Conservation (phyloP, 2,329 filamentous ascomycete genomes). For the Colletotrichum orbiculare region DNA sequence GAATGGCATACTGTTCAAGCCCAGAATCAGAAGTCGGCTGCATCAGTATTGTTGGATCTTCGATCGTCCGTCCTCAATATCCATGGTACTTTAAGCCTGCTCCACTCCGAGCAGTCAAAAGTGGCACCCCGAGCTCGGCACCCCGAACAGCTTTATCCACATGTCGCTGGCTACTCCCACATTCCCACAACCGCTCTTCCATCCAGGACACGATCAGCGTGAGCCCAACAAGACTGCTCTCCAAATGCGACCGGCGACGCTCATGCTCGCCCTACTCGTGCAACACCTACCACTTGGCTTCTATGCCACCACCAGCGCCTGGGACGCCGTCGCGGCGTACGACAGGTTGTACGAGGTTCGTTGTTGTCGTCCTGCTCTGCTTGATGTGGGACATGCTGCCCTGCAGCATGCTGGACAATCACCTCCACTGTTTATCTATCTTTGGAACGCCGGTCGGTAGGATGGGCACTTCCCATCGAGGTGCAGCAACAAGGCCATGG, state of each 20-base stretch:
- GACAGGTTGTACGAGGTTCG: conserved; percentile 17
- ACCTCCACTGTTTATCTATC: conserved; percentile 16
- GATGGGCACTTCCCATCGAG: conserved; percentile 3
- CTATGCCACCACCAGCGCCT: neutral
- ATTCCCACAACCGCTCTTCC: conserved; percentile 10
- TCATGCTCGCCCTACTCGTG: conserved; percentile 4
- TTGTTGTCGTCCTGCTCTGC: conserved; percentile 14
- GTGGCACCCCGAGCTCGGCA: conserved; percentile 23
- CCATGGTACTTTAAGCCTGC: conserved; percentile 21
- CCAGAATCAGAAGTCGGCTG: conserved; percentile 27
- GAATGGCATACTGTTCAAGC: conserved; percentile 18
- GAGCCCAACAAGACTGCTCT: conserved; percentile 1
- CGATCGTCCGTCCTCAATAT: conserved; percentile 29
- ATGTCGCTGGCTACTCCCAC: conserved; percentile 11
- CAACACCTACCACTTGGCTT: neutral
- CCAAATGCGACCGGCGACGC: neutral
- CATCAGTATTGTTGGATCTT: conserved; percentile 33
- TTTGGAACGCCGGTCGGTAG: conserved; percentile 3
- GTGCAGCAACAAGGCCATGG: conserved; percentile 2
- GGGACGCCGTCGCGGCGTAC: neutral
- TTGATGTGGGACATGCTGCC: conserved; percentile 10
- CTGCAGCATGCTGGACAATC: conserved; percentile 6
- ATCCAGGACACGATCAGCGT: conserved; percentile 18
- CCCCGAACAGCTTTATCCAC: conserved; percentile 17
- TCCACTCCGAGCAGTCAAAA: conserved; percentile 33